Evolutionary conservation across 805 yeast genomes (phyloP).

Genomic region (Saturnispora besseyi): DNA sequence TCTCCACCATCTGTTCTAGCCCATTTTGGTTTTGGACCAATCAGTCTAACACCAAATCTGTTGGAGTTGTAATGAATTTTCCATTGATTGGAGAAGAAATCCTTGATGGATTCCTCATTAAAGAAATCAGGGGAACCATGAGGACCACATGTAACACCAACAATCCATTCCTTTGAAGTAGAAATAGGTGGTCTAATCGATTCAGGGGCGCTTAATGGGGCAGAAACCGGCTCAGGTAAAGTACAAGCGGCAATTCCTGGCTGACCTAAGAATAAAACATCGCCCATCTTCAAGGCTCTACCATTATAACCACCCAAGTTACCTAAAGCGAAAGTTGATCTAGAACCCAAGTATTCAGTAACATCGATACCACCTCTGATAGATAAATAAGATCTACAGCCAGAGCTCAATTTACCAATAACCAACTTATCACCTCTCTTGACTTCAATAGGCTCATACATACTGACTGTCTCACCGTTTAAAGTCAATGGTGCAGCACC

Average conservation of each 20-base stretch:
- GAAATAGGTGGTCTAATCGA: conserved; percentile 46
- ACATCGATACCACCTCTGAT: conserved; percentile 92
- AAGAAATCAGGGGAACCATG: conserved; percentile 97
- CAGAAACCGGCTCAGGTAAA: conserved; percentile 62
- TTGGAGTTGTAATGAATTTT: conserved; percentile 95
- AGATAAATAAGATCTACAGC: conserved; percentile 86
- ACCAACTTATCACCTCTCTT: conserved; percentile 66
- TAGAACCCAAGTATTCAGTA: conserved; percentile 88
- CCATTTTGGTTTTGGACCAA: conserved; percentile 96
- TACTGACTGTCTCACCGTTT: conserved; percentile 46
- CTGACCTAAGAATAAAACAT: conserved; percentile 79
- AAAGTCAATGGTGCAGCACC: conserved; percentile 55
- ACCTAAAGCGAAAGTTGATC: conserved; percentile 93
- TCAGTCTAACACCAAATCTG: conserved; percentile 89
- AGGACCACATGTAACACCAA: conserved; percentile 95
- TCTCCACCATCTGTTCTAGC: conserved; percentile 96
- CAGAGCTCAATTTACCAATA: conserved; percentile 74
- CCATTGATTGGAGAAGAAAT: conserved; percentile 75
- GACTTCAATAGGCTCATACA: conserved; percentile 67
- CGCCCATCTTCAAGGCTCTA: conserved; percentile 84
- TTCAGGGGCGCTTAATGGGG: conserved; percentile 50
- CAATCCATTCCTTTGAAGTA: conserved; percentile 55
- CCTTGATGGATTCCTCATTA: conserved; percentile 59
- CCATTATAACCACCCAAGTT: conserved; percentile 93
- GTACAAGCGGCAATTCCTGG: conserved; percentile 59